Conservation (phyloP, 441 rosid species). For the Capsella rubella region DNA sequence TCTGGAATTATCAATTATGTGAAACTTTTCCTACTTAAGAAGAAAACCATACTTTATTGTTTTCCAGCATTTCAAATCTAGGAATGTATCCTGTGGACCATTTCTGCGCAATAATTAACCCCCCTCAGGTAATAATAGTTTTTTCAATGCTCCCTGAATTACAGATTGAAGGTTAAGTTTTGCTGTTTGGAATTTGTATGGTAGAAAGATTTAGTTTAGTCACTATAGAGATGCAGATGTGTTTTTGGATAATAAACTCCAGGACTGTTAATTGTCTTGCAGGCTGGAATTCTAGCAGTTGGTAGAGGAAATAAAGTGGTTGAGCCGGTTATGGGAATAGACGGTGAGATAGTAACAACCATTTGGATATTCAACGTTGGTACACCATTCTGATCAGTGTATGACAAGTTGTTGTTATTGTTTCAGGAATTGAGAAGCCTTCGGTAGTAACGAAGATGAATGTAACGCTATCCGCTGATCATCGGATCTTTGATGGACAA, state of each 20-base stretch:
- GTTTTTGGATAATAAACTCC: background rate
- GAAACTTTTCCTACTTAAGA: conserved; percentile 27
- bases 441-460: conserved; percentile 81
- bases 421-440: conserved; percentile 80
- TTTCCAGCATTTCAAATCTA: conserved; percentile 92
- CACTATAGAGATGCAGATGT: conserved; percentile 13
- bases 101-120: conserved; percentile 94
- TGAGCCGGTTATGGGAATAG: conserved; percentile 72
- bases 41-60: conserved; percentile 33
- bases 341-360: conserved; percentile 61
- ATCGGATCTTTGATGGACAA: conserved; percentile 95
- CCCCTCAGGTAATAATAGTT: conserved; percentile 78
- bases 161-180: conserved; percentile 12
- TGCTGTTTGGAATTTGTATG: background rate
- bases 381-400: conserved; percentile 8
- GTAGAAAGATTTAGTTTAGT: conserved; percentile 10
- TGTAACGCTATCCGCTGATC: conserved; percentile 92
- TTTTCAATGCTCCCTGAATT: conserved; percentile 3
- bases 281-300: conserved; percentile 97
- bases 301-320: conserved; percentile 95
- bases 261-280: conserved; percentile 40
- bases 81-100: conserved; percentile 98
- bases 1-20: background rate
- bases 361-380: conserved; percentile 17
- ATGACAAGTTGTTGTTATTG: conserved; percentile 37